Percentiles rank a stretch among this genome's conserved stretches.
phyloP scores from a whole-genome alignment of 225 moss, liverwort and hornwort species.

The Climacium dendroides region DNA sequence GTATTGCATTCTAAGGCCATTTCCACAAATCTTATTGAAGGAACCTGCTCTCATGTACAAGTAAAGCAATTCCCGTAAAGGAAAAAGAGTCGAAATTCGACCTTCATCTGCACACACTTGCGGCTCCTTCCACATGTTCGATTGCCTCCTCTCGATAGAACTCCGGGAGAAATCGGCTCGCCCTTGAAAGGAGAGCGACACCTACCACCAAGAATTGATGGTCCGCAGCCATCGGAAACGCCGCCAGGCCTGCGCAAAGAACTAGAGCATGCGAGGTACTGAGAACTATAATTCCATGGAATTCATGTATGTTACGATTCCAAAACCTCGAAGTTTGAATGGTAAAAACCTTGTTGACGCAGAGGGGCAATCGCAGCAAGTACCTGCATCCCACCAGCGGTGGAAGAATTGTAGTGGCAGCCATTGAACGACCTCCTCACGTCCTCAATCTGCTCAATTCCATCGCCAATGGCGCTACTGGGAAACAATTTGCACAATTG shows the following conservation, averaged over 20 bases:
- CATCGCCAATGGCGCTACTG: not conserved
- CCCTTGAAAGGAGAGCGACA: not conserved
- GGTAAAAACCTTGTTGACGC: not conserved
- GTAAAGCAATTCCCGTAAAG: not conserved
- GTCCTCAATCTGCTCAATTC: not conserved
- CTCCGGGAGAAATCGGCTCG: not conserved
- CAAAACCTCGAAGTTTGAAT: not conserved
- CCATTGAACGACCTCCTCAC: constrained; percentile 15
- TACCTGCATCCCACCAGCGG: constrained; percentile 10
- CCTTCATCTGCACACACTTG: not conserved
- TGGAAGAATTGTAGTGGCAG: not conserved
- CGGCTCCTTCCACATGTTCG: not conserved
- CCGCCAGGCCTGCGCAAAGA: not conserved
- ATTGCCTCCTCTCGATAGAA: not conserved
- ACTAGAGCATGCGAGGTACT: not conserved
- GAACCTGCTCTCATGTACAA: not conserved
- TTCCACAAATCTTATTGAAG: not conserved
- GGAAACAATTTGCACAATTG: too few species aligned
- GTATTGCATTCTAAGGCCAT: not conserved
- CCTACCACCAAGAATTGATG: not conserved
- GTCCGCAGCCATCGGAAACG: not conserved
- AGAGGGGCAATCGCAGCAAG: not conserved
- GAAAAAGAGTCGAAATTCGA: not conserved
- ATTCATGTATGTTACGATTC: not conserved
- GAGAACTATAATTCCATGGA: not conserved